These are phyloP conservation scores for Waltergamsia citrina DNA, from an alignment of 2,329 filamentous ascomycete genomes.

Conservation along the genomic window DNA sequence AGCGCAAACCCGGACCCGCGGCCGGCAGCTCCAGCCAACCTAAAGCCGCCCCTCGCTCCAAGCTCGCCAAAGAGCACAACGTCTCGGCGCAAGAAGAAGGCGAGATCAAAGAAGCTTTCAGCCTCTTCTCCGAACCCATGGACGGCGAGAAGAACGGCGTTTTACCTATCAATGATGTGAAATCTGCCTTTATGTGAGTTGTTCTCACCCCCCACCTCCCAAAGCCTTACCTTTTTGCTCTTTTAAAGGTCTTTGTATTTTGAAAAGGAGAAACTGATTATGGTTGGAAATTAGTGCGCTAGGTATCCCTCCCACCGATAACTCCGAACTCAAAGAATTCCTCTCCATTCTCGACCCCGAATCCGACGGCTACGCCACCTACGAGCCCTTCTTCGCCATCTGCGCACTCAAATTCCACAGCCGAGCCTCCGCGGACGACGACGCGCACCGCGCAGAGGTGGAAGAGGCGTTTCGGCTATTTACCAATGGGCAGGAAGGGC, in stretches of 20 bases:
- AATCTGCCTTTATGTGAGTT: constrained; percentile 62
- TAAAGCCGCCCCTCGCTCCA: constrained; percentile 52
- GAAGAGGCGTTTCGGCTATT: constrained; percentile 79
- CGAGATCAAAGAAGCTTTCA: constrained; percentile 86
- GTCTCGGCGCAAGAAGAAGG: constrained; percentile 75
- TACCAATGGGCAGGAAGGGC: constrained; percentile 40
- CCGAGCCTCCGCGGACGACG: constrained; percentile 39
- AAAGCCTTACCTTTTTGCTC: constrained; percentile 4
- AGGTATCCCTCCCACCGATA: constrained; percentile 56
- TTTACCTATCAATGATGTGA: constrained; percentile 57
- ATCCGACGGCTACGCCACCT: constrained; percentile 65
- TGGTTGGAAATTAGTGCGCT: constrained; percentile 59
- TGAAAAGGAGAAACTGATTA: constrained; percentile 2
- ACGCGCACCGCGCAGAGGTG: constrained; percentile 56
- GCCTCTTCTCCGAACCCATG: constrained; percentile 66
- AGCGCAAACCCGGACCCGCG: constrained; percentile 11
- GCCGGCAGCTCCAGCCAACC: constrained; percentile 15
- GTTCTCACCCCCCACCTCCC: neutral
- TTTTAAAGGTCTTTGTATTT: too few relatives aligned
- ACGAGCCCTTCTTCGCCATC: constrained; percentile 75
- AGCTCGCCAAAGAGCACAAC: constrained; percentile 86
- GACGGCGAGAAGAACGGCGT: constrained; percentile 65
- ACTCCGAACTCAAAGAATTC: constrained; percentile 66
- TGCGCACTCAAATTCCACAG: constrained; percentile 77
- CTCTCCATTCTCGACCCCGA: constrained; percentile 76